These are phyloP conservation scores for Mucor racemosus DNA, from an alignment of 371 early-diverging fungal genomes.

Conservation along the genomic window DNA sequence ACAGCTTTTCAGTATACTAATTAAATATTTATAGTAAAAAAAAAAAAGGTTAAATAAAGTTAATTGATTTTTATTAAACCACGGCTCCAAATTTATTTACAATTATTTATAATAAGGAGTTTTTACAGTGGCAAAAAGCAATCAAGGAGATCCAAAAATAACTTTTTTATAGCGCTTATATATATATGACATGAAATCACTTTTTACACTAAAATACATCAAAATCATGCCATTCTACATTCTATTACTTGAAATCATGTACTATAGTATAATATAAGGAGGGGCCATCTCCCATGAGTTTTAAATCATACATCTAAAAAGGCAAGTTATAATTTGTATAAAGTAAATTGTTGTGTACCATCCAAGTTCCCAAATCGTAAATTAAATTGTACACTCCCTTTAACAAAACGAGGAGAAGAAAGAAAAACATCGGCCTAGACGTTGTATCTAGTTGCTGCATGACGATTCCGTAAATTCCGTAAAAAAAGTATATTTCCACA, in stretches of 20 bases:
- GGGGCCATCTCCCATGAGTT: not conserved
- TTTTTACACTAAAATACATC: not conserved
- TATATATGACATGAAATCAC: not conserved
- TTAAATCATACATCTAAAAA: not conserved
- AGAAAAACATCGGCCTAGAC: not conserved
- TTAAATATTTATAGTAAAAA: slow-evolving; percentile 5
- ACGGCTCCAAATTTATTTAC: not conserved
- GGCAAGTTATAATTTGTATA: not conserved
- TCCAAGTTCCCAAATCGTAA: not conserved
- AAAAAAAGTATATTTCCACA: not conserved
- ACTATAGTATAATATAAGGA: not conserved
- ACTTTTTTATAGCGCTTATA: not conserved
- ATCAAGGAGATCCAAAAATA: slow-evolving; percentile 5
- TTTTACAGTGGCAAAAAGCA: not conserved
- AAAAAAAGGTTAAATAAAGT: slow-evolving; percentile 1
- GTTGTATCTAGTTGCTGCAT: not conserved
- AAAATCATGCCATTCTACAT: too few relatives aligned
- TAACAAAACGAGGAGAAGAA: not conserved
- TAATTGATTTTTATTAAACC: slow-evolving; percentile 2
- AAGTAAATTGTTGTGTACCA: not conserved
- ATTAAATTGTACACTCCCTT: not conserved
- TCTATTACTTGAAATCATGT: too few relatives aligned
- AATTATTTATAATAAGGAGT: not conserved
- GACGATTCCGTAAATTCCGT: slow-evolving; percentile 1
- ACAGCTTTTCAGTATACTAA: not conserved